A percentile compares a stretch with the other conserved stretches of the same genome.
phyloP scores from a whole-genome alignment of 371 early-diverging fungal species.

The Batkoa obscura region DNA sequence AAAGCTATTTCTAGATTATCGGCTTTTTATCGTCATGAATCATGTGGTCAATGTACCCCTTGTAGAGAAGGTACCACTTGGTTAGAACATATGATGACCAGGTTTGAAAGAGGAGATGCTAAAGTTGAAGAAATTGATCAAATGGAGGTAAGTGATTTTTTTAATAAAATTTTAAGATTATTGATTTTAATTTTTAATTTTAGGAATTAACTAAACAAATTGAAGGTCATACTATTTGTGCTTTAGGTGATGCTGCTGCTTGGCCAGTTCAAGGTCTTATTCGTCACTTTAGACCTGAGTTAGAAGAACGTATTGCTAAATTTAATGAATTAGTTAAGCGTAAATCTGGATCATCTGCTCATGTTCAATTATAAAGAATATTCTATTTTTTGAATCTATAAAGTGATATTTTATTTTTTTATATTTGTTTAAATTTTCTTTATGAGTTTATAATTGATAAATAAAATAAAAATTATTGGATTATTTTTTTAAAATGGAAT shows the following conservation, averaged over 20 bases:
- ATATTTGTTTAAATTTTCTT: not conserved
- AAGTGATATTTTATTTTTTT: not conserved
- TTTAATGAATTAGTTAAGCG: constrained; percentile 5
- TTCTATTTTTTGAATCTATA: not conserved
- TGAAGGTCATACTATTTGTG: constrained; percentile 97
- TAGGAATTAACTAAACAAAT: constrained; percentile 84
- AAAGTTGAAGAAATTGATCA: constrained; percentile 75
- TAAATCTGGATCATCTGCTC: not conserved
- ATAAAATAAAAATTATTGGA: no score
- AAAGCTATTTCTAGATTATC: constrained; percentile 77
- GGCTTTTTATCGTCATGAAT: constrained; percentile 91
- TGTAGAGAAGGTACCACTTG: constrained; percentile 94
- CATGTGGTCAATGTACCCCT: constrained; percentile 96
- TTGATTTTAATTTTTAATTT: constrained; percentile 13
- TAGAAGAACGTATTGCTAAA: constrained; percentile 66
- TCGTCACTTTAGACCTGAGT: constrained; percentile 81
- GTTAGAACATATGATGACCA: constrained; percentile 88
- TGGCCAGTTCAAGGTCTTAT: constrained; percentile 94
- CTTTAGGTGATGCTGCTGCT: constrained; percentile 95
- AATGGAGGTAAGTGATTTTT: constrained; percentile 21
- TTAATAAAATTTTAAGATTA: not conserved
- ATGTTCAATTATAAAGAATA: not conserved
- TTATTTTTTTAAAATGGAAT: no score
- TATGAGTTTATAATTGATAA: no score
- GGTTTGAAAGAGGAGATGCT: constrained; percentile 81